Percentiles rank a stretch among this genome's conserved stretches.
Conservation (phyloP, 805 yeast genomes). For the Candida orba region DNA sequence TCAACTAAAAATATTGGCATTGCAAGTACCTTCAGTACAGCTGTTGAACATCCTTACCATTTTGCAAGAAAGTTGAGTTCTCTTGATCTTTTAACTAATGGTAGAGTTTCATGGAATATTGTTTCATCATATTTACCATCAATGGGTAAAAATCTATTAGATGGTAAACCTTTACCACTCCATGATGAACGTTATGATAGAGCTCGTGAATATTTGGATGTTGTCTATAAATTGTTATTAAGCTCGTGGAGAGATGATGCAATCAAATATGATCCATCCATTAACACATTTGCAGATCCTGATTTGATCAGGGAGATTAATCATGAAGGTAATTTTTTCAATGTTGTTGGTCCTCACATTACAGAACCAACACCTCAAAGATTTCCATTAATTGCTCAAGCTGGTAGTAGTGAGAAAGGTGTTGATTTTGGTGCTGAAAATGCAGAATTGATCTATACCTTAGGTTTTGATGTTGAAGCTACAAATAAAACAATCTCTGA, state of each 20-base stretch:
- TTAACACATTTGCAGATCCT: slow-evolving; percentile 29
- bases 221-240: slow-evolving; percentile 31
- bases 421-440: slow-evolving; percentile 34
- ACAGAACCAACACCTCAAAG: slow-evolving; percentile 37
- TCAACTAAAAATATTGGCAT: slow-evolving; percentile 33
- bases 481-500: slow-evolving; percentile 26
- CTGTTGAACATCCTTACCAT: slow-evolving; percentile 36
- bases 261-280: slow-evolving; percentile 17
- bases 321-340: slow-evolving; percentile 31
- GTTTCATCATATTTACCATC: slow-evolving; percentile 36
- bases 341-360: slow-evolving; percentile 33
- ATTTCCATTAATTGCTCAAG: slow-evolving; percentile 36
- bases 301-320: slow-evolving; percentile 30
- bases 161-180: slow-evolving; percentile 29
- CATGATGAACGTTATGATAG: slow-evolving; percentile 35
- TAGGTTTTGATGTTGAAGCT: slow-evolving; percentile 24
- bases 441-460: slow-evolving; percentile 35
- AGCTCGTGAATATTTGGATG: slow-evolving; percentile 36
- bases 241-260: slow-evolving; percentile 37
- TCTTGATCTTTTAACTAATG: slow-evolving; percentile 34
- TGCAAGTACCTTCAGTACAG: slow-evolving; percentile 36
- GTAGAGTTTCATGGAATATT: slow-evolving; percentile 40
- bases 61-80: slow-evolving; percentile 37
- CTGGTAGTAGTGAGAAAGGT: slow-evolving; percentile 35
- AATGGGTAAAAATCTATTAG: slow-evolving; percentile 32